Evolutionary conservation across 768 basidiomycete species (phyloP), one percentile per base, ranked within the genome.

Genomic region (Naganishia randhawae): DNA sequence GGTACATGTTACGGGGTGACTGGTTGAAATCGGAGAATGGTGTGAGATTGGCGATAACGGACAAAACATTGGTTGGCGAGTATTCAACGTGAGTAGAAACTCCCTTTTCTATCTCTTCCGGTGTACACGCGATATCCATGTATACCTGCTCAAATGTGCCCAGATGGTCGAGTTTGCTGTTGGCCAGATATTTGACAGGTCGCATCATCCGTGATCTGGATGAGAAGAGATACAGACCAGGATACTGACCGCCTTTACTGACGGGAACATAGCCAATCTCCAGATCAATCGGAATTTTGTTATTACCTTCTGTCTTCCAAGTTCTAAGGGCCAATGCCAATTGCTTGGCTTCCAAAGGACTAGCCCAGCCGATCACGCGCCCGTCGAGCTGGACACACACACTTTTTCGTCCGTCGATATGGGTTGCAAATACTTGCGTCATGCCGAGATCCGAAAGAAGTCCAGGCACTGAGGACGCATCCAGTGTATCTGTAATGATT

Each of bases 1-100:
- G 90, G 75, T 92, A 92, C 66, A 92, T 92, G 73, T 81, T 74
- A 69, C 85, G 74, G 70, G 92, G 82, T 41, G 75, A 90, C 83
- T 98, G 96, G 80, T 99, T 99, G 82, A 98, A 99, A 80, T 99
- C 95, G 50, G 94, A 97, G 83, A 99, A 99, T 0, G 96, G 96
- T 0, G 95, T 99, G 72, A 99, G 83, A 78, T 98, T 97, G 51
- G 96, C 96, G 71, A 99, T 85, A 74, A 99, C 95, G 2, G 92
- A 95, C 65, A 99, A 81, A 80, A 99, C 93, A 78, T 92, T 94
- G 9, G 96, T 97, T 4, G 96, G 91, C 45, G 90, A 84, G 74
- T 92, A 88, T 81, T 99, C 96, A 48, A 96, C 89, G 80, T 99
- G 96, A 0, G 90, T 90, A 22, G 92, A 89, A 8, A 90, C 83